Base-by-base conservation (phyloP, 257 asterid species). In the Schizonepeta tenuifolia region DNA sequence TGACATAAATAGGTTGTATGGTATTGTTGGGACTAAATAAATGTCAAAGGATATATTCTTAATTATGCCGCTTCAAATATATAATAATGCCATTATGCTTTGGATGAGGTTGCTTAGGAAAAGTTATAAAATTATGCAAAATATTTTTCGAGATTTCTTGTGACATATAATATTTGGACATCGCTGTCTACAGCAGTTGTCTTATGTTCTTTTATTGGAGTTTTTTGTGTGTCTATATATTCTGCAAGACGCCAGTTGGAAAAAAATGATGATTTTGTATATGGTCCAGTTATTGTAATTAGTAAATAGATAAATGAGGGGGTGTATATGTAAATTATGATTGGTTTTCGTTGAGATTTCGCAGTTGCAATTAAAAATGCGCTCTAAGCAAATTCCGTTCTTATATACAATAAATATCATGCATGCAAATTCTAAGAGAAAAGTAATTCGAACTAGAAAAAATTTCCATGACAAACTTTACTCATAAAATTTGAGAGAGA, bases 31-130 rank as follows among this genome's bases (percentile, higher is more conserved):
- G 54, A 71, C 43, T 75, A 55, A 26, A 7, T 65, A 70, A 80
- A 75, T 55, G 83, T 79, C 76, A 76, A 69, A 61, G 41, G 14
- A 58, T 11, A 36, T 9, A n/a, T 35, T n/a, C 35, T n/a, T n/a
- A n/a, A n/a, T 17, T 20, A 54, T 53, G 55, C 5, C 9, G 33
- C 40, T 35, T 35, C 8, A 35, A 33, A 33, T 35, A 35, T 35
- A 35, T 35, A 5, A 35, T 5, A 5, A 7, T 53, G 55, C 5
- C 9, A 43, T 31, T 59, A 21, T 71, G 60, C 56, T 66, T 33
- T 67, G 24, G 36, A 60, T 63, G 64, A 22, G 41, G n/a, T 71
- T 40, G 26, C 66, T 36, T 38, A 17, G 24, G n/a, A 21, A 12
- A 21, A 7, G 6, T 31, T 55, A 65, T 43, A 65, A 15, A 41